Conservation (phyloP, 1,139 yeast genomes). For the Debaryomyces robertsiae region DNA sequence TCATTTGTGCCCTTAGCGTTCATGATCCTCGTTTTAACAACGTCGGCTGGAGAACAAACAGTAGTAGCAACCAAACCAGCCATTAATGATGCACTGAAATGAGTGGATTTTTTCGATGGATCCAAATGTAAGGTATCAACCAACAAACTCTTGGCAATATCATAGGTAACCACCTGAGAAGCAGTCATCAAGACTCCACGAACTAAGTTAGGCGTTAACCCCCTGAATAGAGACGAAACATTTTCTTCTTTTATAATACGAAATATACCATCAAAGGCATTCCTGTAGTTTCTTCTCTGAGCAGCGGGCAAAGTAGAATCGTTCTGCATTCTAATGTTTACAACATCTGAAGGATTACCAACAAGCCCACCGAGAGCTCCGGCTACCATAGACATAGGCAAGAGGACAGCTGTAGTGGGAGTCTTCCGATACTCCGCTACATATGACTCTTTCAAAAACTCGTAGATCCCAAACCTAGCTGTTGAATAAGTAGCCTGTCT, state of each 20-base stretch:
- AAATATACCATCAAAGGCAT: conserved; percentile 75
- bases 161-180: conserved; percentile 88
- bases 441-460: conserved; percentile 62
- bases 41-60: conserved; percentile 91
- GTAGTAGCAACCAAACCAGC: conserved; percentile 38
- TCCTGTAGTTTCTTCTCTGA: conserved; percentile 71
- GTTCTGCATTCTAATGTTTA: conserved; percentile 89
- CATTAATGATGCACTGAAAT: conserved; percentile 47
- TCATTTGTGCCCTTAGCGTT: conserved; percentile 55
- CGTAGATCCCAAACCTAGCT: conserved; percentile 83
- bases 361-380: conserved; percentile 84
- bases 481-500: conserved; percentile 91
- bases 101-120: conserved; percentile 67
- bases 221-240: conserved; percentile 62
- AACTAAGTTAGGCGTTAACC: conserved; percentile 73
- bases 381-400: conserved; percentile 80
- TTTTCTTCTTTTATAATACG: conserved; percentile 68
- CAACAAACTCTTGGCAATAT: conserved; percentile 65
- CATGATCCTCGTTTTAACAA: conserved; percentile 87
- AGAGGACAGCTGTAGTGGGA: conserved; percentile 46
- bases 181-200: conserved; percentile 91
- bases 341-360: conserved; percentile 88
- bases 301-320: conserved; percentile 69
- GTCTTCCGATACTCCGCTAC: conserved; percentile 34
- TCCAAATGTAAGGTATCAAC: conserved; percentile 55